These are phyloP conservation scores for Plasmodiophora brassicae DNA, from an alignment of 208 protist genomes.

Conservation along the genomic window DNA sequence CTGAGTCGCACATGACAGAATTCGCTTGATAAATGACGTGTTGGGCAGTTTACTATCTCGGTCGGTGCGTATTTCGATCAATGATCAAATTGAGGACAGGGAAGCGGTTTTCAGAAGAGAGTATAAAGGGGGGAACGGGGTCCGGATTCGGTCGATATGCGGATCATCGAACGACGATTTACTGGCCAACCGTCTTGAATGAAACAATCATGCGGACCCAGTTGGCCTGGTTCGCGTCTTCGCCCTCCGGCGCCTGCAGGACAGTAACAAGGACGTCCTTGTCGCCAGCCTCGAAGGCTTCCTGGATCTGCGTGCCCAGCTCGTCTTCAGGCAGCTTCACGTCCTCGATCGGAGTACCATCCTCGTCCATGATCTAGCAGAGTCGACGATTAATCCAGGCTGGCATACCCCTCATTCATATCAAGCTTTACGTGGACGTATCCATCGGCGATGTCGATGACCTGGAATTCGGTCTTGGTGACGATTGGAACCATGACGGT, in stretches of 20 bases:
- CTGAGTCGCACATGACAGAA: no score
- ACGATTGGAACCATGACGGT: constrained; percentile 92
- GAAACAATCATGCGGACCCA: background rate
- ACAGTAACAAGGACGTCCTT: constrained; percentile 76
- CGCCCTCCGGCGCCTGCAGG: constrained; percentile 85
- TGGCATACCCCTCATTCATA: no score
- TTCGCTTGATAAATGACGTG: no score
- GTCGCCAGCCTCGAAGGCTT: constrained; percentile 80
- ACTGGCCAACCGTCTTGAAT: background rate
- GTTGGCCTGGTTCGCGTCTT: constrained; percentile 66
- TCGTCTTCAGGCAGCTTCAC: constrained; percentile 83
- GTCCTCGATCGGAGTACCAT: constrained; percentile 86
- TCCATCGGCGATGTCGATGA: constrained; percentile 82
- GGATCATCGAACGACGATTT: no score
- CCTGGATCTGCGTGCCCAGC: constrained; percentile 77
- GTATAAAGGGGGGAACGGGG: no score
- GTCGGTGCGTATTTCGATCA: no score
- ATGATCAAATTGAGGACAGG: no score
- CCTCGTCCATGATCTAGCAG: constrained; percentile 83
- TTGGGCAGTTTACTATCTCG: no score
- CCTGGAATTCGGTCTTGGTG: constrained; percentile 80
- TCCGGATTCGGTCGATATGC: no score
- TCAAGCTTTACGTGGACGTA: no score
- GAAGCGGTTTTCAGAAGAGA: no score
- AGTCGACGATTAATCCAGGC: no score